A percentile compares a stretch with the other conserved stretches of the same genome.
Conservation (phyloP, 1,139 yeast species). For the Zygosaccharomyces pseudobailii region DNA sequence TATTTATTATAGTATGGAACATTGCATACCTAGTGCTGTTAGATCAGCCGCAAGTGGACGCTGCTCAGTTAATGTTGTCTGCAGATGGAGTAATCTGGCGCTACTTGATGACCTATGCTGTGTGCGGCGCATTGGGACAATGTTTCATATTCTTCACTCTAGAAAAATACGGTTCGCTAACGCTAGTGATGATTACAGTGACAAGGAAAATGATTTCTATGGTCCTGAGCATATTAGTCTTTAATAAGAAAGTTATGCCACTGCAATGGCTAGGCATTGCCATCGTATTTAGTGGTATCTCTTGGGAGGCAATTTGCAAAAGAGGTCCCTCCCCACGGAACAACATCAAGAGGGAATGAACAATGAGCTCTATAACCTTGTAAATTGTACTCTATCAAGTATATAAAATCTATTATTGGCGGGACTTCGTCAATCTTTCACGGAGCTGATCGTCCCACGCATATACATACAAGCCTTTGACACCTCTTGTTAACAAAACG, state of each 20-base stretch:
- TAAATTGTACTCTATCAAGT: not conserved
- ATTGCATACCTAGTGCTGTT: conserved; percentile 35
- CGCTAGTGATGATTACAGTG: conserved; percentile 87
- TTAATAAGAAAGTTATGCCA: conserved; percentile 62
- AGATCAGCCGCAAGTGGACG: conserved; percentile 22
- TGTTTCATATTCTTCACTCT: conserved; percentile 82
- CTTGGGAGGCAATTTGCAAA: conserved; percentile 58
- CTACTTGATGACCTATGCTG: conserved; percentile 63
- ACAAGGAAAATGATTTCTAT: conserved; percentile 94
- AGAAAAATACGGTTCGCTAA: conserved; percentile 77
- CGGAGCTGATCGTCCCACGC: conserved; percentile 39
- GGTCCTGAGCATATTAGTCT: conserved; percentile 80
- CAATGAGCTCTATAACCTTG: not conserved
- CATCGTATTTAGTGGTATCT: conserved; percentile 79
- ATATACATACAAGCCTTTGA: conserved; percentile 38
- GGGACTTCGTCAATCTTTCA: conserved; percentile 26
- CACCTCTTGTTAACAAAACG: conserved; percentile 40
- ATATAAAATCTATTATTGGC: not conserved
- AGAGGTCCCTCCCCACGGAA: conserved; percentile 10
- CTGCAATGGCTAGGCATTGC: conserved; percentile 76
- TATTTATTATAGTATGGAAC: conserved; percentile 39
- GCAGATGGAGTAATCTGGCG: conserved; percentile 45
- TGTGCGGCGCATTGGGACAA: conserved; percentile 89
- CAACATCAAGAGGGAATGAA: not conserved
- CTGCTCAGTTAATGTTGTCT: conserved; percentile 31